Evolutionary conservation across 164 flowering plant genomes (phyloP), one percentile per base, ranked within the genome.

Genomic region (Vitis cinerea): DNA sequence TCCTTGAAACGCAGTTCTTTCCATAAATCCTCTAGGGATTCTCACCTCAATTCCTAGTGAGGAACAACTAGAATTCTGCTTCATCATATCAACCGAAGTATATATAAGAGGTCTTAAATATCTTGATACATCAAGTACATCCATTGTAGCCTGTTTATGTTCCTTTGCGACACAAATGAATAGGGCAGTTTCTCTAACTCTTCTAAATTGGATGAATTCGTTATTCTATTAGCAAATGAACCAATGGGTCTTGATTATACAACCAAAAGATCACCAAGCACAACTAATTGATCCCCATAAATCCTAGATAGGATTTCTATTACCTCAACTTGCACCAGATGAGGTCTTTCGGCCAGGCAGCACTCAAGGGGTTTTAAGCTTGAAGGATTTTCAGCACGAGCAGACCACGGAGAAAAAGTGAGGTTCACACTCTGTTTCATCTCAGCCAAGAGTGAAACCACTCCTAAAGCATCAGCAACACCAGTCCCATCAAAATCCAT

Each of bases 291-390:
- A 57, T 93, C 93, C 53, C 82, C 82, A 72, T 91, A 91, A 69
- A 93, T 80, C 74, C 95, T 85, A 57, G 97, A 93, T 57, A 93
- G 75, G 64, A 91, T 86, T 75, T 86, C 88, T 63, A 93, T 87
- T 9, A 86, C 86, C 82, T 85, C 91, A 70, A 91, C 98, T 82
- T 93, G 98, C 31, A 84, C 76, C 9, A 63, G 65, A 66, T 88
- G 83, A 47, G 81, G 79, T 23, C 97, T 97, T 59, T 85, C 91
- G 69, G 89, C 90, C 9, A 91, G 83, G 79, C 87, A 89, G 64
- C 62, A 71, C 10, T 84, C 81, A 58, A 93, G 81, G 58, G 90
- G 78, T 71, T 82, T 88, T 72, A 91, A 77, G 79, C 86, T 84
- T 51, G 92, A 87, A 2, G 92, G 91, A 69, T 75, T 87, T 65